phyloP scores from a whole-genome alignment of 345 rosid species.

The Nephelium lappaceum region DNA sequence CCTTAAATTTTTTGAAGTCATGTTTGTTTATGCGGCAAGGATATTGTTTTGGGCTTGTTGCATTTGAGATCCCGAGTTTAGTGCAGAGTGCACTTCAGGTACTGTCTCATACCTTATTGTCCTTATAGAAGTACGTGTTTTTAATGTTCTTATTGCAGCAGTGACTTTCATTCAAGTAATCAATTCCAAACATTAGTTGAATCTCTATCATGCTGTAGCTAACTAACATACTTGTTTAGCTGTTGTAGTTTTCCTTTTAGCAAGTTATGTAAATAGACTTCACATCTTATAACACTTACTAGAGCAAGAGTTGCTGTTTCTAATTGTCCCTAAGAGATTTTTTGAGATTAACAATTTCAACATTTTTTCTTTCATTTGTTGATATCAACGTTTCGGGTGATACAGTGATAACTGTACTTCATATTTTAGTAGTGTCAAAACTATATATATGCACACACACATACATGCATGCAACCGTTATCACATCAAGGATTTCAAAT shows the following conservation, averaged over 20 bases:
- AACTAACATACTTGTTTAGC: background rate
- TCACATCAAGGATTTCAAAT: too few species aligned
- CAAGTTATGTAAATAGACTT: background rate
- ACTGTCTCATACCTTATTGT: conserved; percentile 19
- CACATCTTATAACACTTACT: background rate
- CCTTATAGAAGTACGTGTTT: conserved; percentile 1
- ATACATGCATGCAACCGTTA: background rate
- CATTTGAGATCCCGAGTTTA: conserved; percentile 52
- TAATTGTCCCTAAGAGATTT: background rate
- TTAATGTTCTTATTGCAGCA: background rate
- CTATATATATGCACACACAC: too few species aligned
- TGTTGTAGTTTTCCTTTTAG: background rate
- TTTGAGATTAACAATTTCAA: background rate
- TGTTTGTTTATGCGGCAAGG: conserved; percentile 51
- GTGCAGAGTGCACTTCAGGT: conserved; percentile 68
- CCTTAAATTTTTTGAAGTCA: conserved; percentile 7
- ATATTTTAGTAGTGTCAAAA: background rate
- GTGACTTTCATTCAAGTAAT: conserved; percentile 15
- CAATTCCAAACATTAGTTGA: background rate
- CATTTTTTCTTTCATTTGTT: background rate
- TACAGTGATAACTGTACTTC: background rate
- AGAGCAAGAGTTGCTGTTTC: background rate
- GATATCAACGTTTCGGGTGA: background rate
- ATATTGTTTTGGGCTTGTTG: conserved; percentile 74
- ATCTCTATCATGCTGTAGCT: background rate